phyloP scores from a whole-genome alignment of 116 monocot species.

The Dioscorea cayenensis region DNA sequence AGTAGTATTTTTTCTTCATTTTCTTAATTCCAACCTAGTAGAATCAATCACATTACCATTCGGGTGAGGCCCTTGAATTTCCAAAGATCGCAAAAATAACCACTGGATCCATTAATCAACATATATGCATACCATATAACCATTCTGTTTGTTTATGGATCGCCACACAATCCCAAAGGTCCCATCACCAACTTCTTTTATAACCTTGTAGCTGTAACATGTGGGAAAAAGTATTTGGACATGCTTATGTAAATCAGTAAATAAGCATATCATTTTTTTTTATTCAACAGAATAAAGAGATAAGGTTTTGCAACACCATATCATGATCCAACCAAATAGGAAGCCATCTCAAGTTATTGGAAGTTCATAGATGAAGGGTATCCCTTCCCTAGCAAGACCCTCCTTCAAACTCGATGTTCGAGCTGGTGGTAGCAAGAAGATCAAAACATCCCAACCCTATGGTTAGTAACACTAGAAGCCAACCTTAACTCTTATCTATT shows the following conservation, averaged over 20 bases:
- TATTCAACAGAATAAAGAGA: no score
- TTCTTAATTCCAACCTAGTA: slow-evolving; percentile 88
- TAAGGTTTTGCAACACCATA: no score
- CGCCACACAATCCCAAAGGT: slow-evolving; percentile 97
- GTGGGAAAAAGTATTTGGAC: neutral
- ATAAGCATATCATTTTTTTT: neutral
- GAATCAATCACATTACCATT: neutral
- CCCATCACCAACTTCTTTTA: slow-evolving; percentile 97
- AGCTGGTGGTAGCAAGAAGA: slow-evolving; percentile 53
- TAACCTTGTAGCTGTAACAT: slow-evolving; percentile 67
- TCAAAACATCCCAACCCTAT: slow-evolving; percentile 52
- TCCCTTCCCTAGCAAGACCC: slow-evolving; percentile 41
- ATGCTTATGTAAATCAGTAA: neutral
- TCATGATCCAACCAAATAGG: no score
- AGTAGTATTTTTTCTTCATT: slow-evolving; percentile 97
- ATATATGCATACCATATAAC: slow-evolving; percentile 66
- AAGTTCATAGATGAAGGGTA: slow-evolving; percentile 23
- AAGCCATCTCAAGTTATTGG: slow-evolving; percentile 26
- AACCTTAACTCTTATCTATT: neutral
- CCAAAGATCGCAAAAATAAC: neutral
- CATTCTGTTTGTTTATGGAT: slow-evolving; percentile 74
- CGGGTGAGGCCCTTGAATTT: neutral
- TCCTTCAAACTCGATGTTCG: slow-evolving; percentile 29
- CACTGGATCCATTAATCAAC: neutral
- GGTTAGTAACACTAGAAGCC: slow-evolving; percentile 19